Percentiles rank a stretch among this genome's conserved stretches.
Evolutionary conservation across 2,329 filamentous ascomycete species (phyloP).

Genomic region (Podosphaera fusca): DNA sequence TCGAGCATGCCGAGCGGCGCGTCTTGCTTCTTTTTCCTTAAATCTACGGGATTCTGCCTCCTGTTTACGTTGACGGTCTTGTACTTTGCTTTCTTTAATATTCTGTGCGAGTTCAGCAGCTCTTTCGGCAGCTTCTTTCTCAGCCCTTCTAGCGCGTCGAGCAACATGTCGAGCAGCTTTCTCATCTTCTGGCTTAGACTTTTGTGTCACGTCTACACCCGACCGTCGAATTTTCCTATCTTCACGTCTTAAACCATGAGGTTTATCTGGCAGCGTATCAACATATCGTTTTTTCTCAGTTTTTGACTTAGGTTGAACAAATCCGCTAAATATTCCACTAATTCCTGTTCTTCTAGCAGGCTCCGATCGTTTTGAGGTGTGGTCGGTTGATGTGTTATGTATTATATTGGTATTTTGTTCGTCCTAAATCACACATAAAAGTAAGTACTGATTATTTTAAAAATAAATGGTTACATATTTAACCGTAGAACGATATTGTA

Average conservation of each 20-base stretch:
- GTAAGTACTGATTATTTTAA: conserved; percentile 17
- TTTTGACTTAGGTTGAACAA: conserved; percentile 23
- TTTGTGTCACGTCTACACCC: conserved; percentile 19
- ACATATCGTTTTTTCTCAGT: conserved; percentile 26
- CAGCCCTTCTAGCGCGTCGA: conserved; percentile 33
- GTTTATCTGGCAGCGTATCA: conserved; percentile 28
- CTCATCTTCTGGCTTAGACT: conserved; percentile 27
- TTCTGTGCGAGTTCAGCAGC: conserved; percentile 28
- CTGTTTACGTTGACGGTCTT: conserved; percentile 29
- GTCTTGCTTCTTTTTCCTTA: conserved; percentile 35
- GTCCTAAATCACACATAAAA: conserved; percentile 42
- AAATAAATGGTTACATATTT: background rate
- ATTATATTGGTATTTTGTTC: conserved; percentile 35
- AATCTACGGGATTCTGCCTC: conserved; percentile 31
- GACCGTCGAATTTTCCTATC: conserved; percentile 17
- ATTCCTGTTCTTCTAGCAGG: conserved; percentile 36
- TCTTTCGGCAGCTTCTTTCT: conserved; percentile 26
- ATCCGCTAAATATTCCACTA: conserved; percentile 37
- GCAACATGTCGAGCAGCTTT: conserved; percentile 38
- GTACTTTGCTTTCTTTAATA: conserved; percentile 31
- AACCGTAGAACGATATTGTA: conserved; percentile 4
- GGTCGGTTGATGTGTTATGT: conserved; percentile 25
- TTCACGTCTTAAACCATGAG: conserved; percentile 14
- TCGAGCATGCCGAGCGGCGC: conserved; percentile 30
- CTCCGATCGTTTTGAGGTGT: conserved; percentile 30